A percentile compares a stretch with the other conserved stretches of the same genome.
Evolutionary conservation across 2,329 filamentous ascomycete genomes (phyloP).

Genomic region (Trichoderma sp.): DNA sequence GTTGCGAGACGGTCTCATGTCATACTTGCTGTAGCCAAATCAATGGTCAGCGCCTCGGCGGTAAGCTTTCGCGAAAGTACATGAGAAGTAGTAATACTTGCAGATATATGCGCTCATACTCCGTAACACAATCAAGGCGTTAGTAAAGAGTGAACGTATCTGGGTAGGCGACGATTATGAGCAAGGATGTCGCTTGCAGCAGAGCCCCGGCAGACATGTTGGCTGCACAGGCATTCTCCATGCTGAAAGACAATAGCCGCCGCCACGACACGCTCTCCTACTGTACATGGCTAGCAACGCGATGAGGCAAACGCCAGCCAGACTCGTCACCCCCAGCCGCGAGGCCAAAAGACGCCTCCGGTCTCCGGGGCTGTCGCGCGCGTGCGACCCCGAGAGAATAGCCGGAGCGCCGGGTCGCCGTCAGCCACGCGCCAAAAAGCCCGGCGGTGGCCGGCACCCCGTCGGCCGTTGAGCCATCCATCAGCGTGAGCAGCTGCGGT

Average conservation of each 20-base stretch:
- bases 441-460: conserved; percentile 21
- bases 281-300: not conserved
- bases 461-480: conserved; percentile 4
- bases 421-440: conserved; percentile 15
- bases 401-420: conserved; percentile 23
- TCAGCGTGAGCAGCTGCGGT: not conserved
- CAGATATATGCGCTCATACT: not conserved
- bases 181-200: not conserved
- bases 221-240: not conserved
- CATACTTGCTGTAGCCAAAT: not conserved
- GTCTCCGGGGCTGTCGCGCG: conserved; percentile 13
- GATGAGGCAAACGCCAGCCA: not conserved
- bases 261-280: conserved; percentile 11
- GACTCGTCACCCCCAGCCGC: not conserved
- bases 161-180: conserved; percentile 14
- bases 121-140: not conserved
- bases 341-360: conserved; percentile 10
- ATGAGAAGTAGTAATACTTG: not conserved
- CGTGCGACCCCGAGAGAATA: conserved; percentile 23
- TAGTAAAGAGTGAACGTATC: not conserved
- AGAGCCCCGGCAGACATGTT: not conserved
- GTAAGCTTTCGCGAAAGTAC: not conserved
- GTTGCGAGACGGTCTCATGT: not conserved
- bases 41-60: not conserved
- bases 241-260: not conserved